Percentiles rank a stretch among this genome's conserved stretches.
phyloP scores from a whole-genome alignment of 2,329 filamentous ascomycete species.

The Pseudopyricularia cyperi region DNA sequence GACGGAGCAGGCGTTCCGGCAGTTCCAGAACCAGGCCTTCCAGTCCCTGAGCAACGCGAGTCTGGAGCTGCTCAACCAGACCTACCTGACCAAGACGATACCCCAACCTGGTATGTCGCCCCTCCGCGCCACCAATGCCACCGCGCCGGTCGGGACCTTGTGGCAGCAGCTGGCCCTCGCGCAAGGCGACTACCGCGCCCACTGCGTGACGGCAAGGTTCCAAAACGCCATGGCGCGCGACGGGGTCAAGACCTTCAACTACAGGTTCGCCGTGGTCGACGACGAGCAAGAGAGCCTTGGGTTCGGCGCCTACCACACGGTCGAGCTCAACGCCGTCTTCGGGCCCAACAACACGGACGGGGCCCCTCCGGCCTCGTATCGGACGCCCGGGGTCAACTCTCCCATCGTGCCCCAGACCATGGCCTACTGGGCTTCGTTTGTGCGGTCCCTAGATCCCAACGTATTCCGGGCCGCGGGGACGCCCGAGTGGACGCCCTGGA shows the following conservation, averaged over 20 bases:
- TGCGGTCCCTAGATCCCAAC: conserved; percentile 53
- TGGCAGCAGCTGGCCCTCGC: conserved; percentile 25
- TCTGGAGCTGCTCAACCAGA: conserved; percentile 16
- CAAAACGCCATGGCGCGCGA: conserved; percentile 16
- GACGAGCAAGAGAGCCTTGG: conserved; percentile 36
- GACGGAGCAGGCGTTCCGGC: conserved; percentile 17
- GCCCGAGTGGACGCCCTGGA: conserved; percentile 37
- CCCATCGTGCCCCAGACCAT: conserved; percentile 47
- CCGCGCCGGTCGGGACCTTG: conserved; percentile 15
- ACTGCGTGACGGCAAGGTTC: conserved; percentile 33
- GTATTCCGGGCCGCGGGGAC: conserved; percentile 24
- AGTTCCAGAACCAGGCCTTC: conserved; percentile 19
- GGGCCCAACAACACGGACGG: conserved; percentile 42
- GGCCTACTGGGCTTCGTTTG: conserved; percentile 62
- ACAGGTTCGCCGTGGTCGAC: conserved; percentile 57
- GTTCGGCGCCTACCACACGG: conserved; percentile 52
- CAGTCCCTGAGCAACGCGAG: conserved; percentile 18
- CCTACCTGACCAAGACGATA: conserved; percentile 22
- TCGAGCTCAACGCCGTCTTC: conserved; percentile 55
- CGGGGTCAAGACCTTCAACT: conserved; percentile 43
- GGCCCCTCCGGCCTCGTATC: conserved; percentile 38
- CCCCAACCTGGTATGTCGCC: conserved; percentile 15
- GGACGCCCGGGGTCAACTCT: conserved; percentile 30
- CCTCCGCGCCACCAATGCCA: background rate
- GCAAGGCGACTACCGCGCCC: conserved; percentile 53